Conservation (phyloP, 2,329 filamentous ascomycete genomes). For the Botrytis paeoniae region DNA sequence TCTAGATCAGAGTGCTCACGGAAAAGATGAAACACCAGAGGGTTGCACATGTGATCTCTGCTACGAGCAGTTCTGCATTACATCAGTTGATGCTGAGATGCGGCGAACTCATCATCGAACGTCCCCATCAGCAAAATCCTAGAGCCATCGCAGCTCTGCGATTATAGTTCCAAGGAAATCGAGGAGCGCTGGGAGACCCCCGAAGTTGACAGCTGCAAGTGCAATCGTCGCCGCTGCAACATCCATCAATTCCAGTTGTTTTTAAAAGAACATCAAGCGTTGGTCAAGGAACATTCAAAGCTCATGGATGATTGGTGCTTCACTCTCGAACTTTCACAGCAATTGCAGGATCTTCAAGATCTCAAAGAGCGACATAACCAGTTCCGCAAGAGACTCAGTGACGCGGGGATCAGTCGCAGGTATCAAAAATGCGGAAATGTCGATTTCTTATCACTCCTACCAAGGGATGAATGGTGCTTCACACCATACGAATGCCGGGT, state of each 20-base stretch:
- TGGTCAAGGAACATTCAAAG: background rate
- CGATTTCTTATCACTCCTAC: background rate
- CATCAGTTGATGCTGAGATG: background rate
- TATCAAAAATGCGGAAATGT: background rate
- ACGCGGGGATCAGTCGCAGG: background rate
- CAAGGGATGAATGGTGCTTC: background rate
- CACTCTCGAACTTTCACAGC: background rate
- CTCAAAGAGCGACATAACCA: background rate
- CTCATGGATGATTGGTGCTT: background rate
- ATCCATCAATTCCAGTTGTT: background rate
- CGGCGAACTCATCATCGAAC: background rate
- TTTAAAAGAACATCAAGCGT: background rate
- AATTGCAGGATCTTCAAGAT: background rate
- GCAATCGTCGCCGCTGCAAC: background rate
- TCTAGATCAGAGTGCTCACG: background rate
- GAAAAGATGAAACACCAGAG: background rate
- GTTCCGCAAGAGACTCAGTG: background rate
- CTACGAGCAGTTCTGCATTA: background rate
- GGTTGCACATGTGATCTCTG: background rate
- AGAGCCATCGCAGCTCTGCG: background rate
- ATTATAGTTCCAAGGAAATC: too few species aligned
- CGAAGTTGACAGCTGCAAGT: background rate
- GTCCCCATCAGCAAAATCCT: background rate
- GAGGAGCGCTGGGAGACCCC: background rate
- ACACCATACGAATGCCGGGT: background rate